A percentile compares a stretch with the other conserved stretches of the same genome.
These are phyloP conservation scores for Aurantiochytrium sp. DNA, from an alignment of 108 stramenopile species.

Conservation along the genomic window DNA sequence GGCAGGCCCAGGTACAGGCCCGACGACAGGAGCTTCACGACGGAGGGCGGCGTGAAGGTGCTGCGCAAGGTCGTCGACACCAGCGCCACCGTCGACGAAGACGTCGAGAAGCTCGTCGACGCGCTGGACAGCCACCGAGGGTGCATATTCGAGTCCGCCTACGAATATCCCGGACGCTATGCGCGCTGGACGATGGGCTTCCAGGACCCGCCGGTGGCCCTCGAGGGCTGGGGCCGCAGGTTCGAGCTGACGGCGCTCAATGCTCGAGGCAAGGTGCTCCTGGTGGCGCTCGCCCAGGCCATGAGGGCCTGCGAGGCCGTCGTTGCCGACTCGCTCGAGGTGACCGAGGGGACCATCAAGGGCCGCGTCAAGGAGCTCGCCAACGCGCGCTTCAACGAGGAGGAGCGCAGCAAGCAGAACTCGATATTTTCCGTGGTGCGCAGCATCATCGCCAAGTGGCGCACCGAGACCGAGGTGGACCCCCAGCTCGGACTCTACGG, in stretches of 20 bases:
- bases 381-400: constrained; percentile 80
- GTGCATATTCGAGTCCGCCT: constrained; percentile 75
- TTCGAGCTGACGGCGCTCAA: constrained; percentile 83
- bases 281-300: constrained; percentile 70
- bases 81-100: constrained; percentile 69
- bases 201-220: constrained; percentile 83
- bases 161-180: constrained; percentile 92
- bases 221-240: constrained; percentile 67
- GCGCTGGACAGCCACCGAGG: constrained; percentile 76
- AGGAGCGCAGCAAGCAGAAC: constrained; percentile 75
- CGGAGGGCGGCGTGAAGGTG: constrained; percentile 18
- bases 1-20: constrained; percentile 50
- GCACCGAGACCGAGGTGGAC: constrained; percentile 72
- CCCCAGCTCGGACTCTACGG: constrained; percentile 89
- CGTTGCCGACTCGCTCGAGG: constrained; percentile 33
- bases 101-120: constrained; percentile 57
- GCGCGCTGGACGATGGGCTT: constrained; percentile 63
- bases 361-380: constrained; percentile 40
- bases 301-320: constrained; percentile 63
- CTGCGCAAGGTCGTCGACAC: background rate
- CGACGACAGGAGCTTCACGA: constrained; percentile 32
- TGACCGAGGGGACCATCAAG: background rate
- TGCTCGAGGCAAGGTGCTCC: constrained; percentile 68
- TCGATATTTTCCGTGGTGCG: constrained; percentile 87
- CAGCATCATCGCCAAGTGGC: constrained; percentile 72